Evolutionary conservation across 1,139 yeast genomes (phyloP), one percentile per base, ranked within the genome.

Genomic region (Debaryomyces robertsiae): DNA sequence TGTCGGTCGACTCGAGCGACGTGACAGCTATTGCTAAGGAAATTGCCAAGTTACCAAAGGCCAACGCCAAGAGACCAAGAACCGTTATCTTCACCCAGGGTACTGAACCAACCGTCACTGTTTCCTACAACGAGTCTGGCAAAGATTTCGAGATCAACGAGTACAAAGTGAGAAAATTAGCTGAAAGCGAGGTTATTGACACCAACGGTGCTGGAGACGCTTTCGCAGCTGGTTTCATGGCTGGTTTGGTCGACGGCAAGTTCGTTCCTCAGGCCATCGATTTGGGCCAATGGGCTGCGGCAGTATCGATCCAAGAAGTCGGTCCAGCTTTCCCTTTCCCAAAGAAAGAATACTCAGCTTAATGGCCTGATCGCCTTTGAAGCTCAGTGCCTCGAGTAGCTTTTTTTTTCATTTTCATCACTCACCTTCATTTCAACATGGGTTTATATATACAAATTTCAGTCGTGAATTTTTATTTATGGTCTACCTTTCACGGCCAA

Each of bases 141-240:
- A 77, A 76, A 45, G 60, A 74, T 32, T 77, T 64, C 55, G 65
- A 62, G 16, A 69, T 77, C 47, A 65, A 76, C 51, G 71, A 73
- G 55, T 81, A 67, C 74, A 75, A 85, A 39, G 96, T 93, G 42
- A 84, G 80, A 54, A 78, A 83, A 47, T 77, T 93, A 59, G 84
- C 79, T 35, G 59, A 79, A 35, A 69, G 75, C 39, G 74, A 84
- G 66, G 78, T 93, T 49, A 83, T 77, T 44, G 99, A 93, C 72
- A 88, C 98, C 61, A 93, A 93, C 70, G 98, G 98, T 74, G 98
- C 98, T 35, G 99, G 98, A 65, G 99, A 93, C 63, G 98, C 98
- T 17, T 93, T 93, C 62, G 98, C 98, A 45, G 95, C 96, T 60
- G 99, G 98, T 44, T 93, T 93, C 67, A 69, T 91, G 53, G 96